Percentiles rank a stretch among this genome's conserved stretches.
phyloP scores from a whole-genome alignment of 805 yeast species.

The Dipodascopsis uninucleata region DNA sequence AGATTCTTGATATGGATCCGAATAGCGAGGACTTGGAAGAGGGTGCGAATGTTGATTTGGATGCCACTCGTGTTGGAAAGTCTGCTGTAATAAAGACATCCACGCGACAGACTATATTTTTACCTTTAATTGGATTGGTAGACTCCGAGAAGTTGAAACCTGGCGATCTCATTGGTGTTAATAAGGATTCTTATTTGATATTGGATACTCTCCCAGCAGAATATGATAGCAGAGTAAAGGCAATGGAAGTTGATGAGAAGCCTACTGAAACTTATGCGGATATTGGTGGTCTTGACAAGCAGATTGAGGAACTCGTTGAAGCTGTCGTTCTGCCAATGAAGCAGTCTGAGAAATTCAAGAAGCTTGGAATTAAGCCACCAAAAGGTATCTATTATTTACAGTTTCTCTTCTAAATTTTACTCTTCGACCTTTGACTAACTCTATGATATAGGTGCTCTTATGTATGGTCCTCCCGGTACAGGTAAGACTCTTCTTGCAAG shows the following conservation, averaged over 20 bases:
- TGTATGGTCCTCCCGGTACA: slow-evolving; percentile 99
- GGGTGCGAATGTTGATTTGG: slow-evolving; percentile 93
- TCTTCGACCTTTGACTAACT: not conserved
- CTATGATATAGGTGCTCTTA: slow-evolving; percentile 52
- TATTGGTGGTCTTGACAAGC: slow-evolving; percentile 97
- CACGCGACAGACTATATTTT: slow-evolving; percentile 93
- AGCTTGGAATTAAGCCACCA: slow-evolving; percentile 93
- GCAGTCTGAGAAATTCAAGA: slow-evolving; percentile 93
- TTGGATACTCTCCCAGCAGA: slow-evolving; percentile 95
- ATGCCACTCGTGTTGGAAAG: slow-evolving; percentile 86
- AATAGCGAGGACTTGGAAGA: slow-evolving; percentile 75
- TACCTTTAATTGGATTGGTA: slow-evolving; percentile 93
- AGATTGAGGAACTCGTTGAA: slow-evolving; percentile 95
- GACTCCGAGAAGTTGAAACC: slow-evolving; percentile 90
- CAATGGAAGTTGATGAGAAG: slow-evolving; percentile 99
- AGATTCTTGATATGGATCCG: slow-evolving; percentile 80
- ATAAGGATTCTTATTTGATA: slow-evolving; percentile 90
- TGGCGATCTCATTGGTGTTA: slow-evolving; percentile 96
- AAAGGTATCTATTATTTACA: slow-evolving; percentile 53
- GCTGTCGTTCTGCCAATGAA: slow-evolving; percentile 98
- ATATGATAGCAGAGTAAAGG: slow-evolving; percentile 95
- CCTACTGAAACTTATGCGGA: slow-evolving; percentile 97
- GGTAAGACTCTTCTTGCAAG: slow-evolving; percentile 96
- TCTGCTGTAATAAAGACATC: slow-evolving; percentile 98
- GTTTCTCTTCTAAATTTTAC: not conserved